phyloP scores from a whole-genome alignment of 2,329 filamentous ascomycete genomes.

The Stachybotrys echinatus region DNA sequence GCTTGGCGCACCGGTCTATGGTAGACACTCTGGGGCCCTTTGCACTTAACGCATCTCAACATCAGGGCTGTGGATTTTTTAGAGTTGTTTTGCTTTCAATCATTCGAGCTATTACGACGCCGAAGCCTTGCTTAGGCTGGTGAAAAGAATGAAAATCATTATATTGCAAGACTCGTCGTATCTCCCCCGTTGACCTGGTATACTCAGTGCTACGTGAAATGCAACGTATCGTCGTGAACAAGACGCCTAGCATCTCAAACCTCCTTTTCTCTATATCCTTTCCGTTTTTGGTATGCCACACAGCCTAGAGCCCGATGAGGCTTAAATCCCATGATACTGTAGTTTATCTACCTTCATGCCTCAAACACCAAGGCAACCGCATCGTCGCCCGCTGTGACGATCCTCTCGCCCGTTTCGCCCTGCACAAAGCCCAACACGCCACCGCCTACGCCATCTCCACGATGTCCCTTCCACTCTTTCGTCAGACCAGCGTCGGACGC shows the following conservation, averaged over 20 bases:
- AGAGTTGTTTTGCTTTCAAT: not conserved
- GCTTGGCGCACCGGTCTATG: not conserved
- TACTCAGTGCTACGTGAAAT: not conserved
- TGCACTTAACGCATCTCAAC: not conserved
- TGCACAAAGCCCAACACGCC: slow-evolving; percentile 91
- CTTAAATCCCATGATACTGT: too few species aligned
- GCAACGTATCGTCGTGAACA: not conserved
- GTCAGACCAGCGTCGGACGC: slow-evolving; percentile 59
- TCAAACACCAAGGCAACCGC: slow-evolving; percentile 64
- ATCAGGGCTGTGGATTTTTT: not conserved
- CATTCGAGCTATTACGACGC: too few species aligned
- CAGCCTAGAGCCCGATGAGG: too few species aligned
- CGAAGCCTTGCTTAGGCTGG: too few species aligned
- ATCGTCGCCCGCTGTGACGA: slow-evolving; percentile 92
- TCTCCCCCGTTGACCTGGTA: too few species aligned
- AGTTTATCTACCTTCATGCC: too few species aligned
- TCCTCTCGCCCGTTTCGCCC: slow-evolving; percentile 62
- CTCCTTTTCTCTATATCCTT: not conserved
- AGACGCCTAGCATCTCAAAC: not conserved
- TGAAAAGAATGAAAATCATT: too few species aligned
- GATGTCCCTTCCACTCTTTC: slow-evolving; percentile 87
- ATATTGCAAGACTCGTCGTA: too few species aligned
- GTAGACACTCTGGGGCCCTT: not conserved
- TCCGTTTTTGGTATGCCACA: not conserved
- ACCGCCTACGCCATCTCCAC: slow-evolving; percentile 78